These are phyloP conservation scores for Fusarium armeniacum DNA, from an alignment of 2,329 filamentous ascomycete genomes.

Conservation along the genomic window DNA sequence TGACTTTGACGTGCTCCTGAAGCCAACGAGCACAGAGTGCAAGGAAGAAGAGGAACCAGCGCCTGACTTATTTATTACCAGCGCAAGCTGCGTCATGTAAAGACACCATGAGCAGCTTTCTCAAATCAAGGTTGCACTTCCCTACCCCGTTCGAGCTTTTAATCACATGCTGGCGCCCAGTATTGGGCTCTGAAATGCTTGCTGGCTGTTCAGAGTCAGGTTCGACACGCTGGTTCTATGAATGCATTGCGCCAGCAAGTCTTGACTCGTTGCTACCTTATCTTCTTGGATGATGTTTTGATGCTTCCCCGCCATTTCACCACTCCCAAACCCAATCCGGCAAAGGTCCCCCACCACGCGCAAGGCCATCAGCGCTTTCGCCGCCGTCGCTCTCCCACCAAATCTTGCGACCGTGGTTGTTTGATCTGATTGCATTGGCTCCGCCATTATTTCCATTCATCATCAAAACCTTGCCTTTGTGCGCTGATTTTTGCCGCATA, in stretches of 20 bases:
- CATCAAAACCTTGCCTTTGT: conserved; percentile 25
- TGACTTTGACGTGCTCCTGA: conserved; percentile 12
- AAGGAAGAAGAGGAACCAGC: conserved; percentile 10
- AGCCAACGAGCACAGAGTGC: conserved; percentile 25
- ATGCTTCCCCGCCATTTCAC: conserved; percentile 51
- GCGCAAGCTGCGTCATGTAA: conserved; percentile 55
- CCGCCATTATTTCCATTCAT: conserved; percentile 36
- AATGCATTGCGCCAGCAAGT: conserved; percentile 16
- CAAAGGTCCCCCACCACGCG: conserved; percentile 50
- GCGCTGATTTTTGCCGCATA: conserved; percentile 33
- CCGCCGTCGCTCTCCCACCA: conserved; percentile 43
- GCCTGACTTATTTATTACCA: conserved; percentile 31
- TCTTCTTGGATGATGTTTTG: conserved; percentile 46
- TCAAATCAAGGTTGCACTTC: conserved; percentile 59
- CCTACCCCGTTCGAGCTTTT: conserved; percentile 25
- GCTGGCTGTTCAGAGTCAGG: conserved; percentile 18
- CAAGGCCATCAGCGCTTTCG: conserved; percentile 46
- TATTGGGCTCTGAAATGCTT: conserved; percentile 4
- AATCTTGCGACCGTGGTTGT: conserved; percentile 46
- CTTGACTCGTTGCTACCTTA: conserved; percentile 41
- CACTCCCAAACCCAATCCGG: conserved; percentile 50
- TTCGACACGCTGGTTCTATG: conserved; percentile 4
- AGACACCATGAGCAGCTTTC: conserved; percentile 57
- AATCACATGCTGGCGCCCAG: conserved; percentile 8
- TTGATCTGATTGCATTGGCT: conserved; percentile 44